Evolutionary conservation across 164 flowering plant species (phyloP).

Genomic region (Aristolochia contorta): DNA sequence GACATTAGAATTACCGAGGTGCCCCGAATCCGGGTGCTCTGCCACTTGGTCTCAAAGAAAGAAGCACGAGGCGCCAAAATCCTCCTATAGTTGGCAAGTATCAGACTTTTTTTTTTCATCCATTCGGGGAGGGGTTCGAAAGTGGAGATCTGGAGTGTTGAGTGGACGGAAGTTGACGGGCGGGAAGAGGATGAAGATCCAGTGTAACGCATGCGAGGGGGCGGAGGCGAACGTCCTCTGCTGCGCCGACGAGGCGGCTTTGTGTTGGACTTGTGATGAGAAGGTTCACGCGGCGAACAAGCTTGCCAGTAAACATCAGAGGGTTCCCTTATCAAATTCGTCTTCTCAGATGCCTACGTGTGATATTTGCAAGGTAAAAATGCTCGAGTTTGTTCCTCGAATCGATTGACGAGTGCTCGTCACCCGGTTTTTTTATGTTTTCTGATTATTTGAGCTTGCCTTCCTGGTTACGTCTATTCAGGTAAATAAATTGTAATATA

Average conservation of each 20-base stretch:
- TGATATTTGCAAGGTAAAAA: constrained; percentile 79
- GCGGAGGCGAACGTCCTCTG: constrained; percentile 84
- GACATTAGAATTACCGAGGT: no score
- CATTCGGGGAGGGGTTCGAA: no score
- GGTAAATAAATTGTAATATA: no score
- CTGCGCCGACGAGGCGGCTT: constrained; percentile 95
- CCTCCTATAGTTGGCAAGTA: no score
- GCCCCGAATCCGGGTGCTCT: no score
- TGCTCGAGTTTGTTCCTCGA: not conserved
- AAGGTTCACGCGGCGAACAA: constrained; percentile 91
- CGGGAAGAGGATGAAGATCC: constrained; percentile 60
- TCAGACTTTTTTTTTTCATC: no score
- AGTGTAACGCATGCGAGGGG: constrained; percentile 81
- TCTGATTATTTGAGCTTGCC: no score
- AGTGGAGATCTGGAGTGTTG: no score
- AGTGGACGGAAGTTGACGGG: no score
- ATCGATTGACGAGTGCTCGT: not conserved
- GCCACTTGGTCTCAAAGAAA: no score
- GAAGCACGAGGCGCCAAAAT: no score
- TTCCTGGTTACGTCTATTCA: no score
- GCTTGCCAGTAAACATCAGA: constrained; percentile 81
- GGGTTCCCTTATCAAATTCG: constrained; percentile 53
- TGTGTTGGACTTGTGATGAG: constrained; percentile 74
- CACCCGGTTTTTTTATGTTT: not conserved
- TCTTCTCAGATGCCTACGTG: constrained; percentile 76